Evolutionary conservation across 108 stramenopile genomes (phyloP), one percentile per base, ranked within the genome.

Genomic region (Parietichytrium sp.): DNA sequence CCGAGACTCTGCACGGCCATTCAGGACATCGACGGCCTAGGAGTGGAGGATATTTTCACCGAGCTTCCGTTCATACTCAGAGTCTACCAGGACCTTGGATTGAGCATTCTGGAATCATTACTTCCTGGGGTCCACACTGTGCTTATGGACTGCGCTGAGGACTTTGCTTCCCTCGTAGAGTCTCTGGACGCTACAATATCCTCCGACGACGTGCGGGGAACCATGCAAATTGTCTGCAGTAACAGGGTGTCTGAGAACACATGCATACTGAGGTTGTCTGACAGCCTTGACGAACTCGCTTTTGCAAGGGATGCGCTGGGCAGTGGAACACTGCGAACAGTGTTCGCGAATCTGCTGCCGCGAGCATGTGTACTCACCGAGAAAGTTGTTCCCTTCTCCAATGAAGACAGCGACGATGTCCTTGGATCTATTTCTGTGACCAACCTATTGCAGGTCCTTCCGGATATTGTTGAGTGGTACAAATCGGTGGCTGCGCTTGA

Each of bases 381-480:
- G 10, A 25, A 10, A 0, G 42, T 72, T 6, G 38, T 72, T 25
- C n/a, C n/a, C n/a, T n/a, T n/a, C n/a, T n/a, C n/a, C n/a, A n/a
- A n/a, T n/a, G n/a, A n/a, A n/a, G n/a, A n/a, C n/a, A n/a, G 38
- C 20, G 61, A 72, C 0, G 61, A 72, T 72, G 20, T 45, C 13
- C 61, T 72, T 27, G n/a, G n/a, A n/a, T n/a, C n/a, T n/a, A n/a
- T n/a, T n/a, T 6, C 10, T 6, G 33, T 72, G 12, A 13, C 10
- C 8, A 72, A 33, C 1, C 10, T 72, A 23, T 20, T 72, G 10
- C 38, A 8, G 29, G 38, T 45, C 38, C 61, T 72, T 10, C 61
- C 61, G 20, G 61, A 33, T 8, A 72, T 72, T 72, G 61, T 72
- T 25, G 61, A 72, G 20, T 72, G 61, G 61, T 72, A 72, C 33